Evolutionary conservation across 768 basidiomycete genomes (phyloP).

Genomic region (Gelatoporia subvermispora): DNA sequence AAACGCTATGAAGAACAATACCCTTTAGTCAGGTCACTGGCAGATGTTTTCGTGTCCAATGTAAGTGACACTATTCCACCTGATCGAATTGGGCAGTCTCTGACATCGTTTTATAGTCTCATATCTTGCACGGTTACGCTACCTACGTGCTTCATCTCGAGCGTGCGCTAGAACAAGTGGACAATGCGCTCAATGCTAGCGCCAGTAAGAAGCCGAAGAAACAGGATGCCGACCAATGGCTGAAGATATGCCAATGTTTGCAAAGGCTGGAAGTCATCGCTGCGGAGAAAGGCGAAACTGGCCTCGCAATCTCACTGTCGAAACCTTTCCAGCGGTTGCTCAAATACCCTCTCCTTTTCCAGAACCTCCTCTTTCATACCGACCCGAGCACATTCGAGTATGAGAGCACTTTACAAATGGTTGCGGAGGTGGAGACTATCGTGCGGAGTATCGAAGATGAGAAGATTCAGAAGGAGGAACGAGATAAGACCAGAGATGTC

Average conservation of each 20-base stretch:
- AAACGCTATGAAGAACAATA: constrained; percentile 96
- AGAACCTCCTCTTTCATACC: constrained; percentile 94
- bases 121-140: constrained; percentile 91
- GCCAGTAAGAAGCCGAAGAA: constrained; percentile 76
- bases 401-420: constrained; percentile 93
- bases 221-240: constrained; percentile 74
- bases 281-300: constrained; percentile 85
- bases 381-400: constrained; percentile 98
- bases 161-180: constrained; percentile 82
- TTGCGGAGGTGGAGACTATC: constrained; percentile 93
- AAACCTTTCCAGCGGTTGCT: constrained; percentile 96
- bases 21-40: constrained; percentile 86
- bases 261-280: constrained; percentile 78
- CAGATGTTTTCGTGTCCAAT: constrained; percentile 94
- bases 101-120: constrained; percentile 53
- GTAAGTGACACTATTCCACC: constrained; percentile 60
- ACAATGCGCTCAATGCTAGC: constrained; percentile 62
- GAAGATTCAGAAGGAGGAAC: constrained; percentile 94
- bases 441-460: constrained; percentile 97
- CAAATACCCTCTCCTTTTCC: constrained; percentile 96
- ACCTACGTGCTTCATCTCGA: constrained; percentile 94
- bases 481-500: constrained; percentile 91
- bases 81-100: too few species aligned
- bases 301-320: constrained; percentile 89
- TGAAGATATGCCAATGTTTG: constrained; percentile 68